Evolutionary conservation across 805 yeast genomes (phyloP).

Genomic region (Torulaspora quercuum): DNA sequence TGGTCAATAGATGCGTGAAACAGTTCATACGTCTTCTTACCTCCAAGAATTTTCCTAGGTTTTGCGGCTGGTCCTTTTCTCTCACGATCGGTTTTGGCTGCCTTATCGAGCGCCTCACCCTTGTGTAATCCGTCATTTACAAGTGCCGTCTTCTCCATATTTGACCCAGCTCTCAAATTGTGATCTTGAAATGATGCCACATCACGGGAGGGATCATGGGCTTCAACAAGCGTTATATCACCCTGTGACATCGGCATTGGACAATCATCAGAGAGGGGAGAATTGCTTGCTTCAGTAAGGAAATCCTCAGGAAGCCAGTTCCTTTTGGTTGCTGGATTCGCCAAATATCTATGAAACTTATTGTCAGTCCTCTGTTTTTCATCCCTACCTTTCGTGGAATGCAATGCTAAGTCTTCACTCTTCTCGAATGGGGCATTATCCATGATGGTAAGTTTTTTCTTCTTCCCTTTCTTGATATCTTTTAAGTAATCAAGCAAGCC

Average conservation of each 20-base stretch:
- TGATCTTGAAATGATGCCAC: too few relatives aligned
- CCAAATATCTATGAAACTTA: background rate
- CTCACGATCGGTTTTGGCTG: background rate
- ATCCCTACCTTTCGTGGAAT: constrained; percentile 1
- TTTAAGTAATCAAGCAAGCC: constrained; percentile 26
- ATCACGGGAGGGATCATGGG: too few relatives aligned
- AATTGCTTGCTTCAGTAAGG: background rate
- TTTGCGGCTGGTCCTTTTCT: background rate
- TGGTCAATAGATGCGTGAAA: constrained; percentile 19
- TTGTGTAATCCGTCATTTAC: background rate
- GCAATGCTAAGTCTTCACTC: constrained; percentile 3
- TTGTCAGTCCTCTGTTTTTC: background rate
- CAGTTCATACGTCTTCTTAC: constrained; percentile 17
- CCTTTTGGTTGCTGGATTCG: background rate
- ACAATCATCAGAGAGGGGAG: background rate
- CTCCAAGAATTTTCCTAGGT: constrained; percentile 12
- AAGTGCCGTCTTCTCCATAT: too few relatives aligned
- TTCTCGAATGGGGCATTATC: constrained; percentile 11
- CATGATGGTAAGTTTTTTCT: constrained; percentile 25
- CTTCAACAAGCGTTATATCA: too few relatives aligned
- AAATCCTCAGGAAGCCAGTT: background rate
- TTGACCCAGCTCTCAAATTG: background rate
- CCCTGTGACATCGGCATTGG: background rate
- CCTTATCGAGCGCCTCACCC: background rate
- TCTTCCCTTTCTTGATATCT: constrained; percentile 22